Evolutionary conservation across 176 grass and related monocot genomes (phyloP).

Genomic region (Juncus effusus): DNA sequence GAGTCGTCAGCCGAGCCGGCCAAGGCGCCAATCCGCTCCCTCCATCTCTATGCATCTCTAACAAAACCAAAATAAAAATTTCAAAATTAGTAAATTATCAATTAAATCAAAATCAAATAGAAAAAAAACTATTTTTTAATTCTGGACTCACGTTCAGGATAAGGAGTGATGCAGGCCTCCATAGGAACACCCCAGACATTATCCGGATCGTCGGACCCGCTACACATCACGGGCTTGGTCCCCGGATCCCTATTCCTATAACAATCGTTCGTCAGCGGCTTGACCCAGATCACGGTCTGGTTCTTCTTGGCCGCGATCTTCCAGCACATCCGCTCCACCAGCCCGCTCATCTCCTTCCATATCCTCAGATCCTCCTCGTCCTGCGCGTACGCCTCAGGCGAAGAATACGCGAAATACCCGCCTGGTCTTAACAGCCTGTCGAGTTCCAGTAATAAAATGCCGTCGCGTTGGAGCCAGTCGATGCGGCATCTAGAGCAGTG

Average conservation of each 20-base stretch:
- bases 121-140: background rate
- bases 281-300: slow-evolving; percentile 99
- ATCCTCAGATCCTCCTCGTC: slow-evolving; percentile 94
- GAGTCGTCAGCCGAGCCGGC: slow-evolving; percentile 80
- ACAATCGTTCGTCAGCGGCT: slow-evolving; percentile 95
- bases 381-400: slow-evolving; percentile 96
- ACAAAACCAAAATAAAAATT: slow-evolving; percentile 28
- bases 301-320: slow-evolving; percentile 87
- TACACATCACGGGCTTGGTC: slow-evolving; percentile 78
- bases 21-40: slow-evolving; percentile 89
- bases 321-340: slow-evolving; percentile 99
- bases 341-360: slow-evolving; percentile 92
- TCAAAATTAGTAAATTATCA: slow-evolving; percentile 3
- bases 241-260: slow-evolving; percentile 67
- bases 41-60: slow-evolving; percentile 84
- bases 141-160: slow-evolving; percentile 72
- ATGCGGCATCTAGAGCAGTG: slow-evolving; percentile 98
- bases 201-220: slow-evolving; percentile 79
- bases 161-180: slow-evolving; percentile 85
- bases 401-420: slow-evolving; percentile 97
- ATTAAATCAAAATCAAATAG: background rate
- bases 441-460: slow-evolving; percentile 89
- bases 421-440: slow-evolving; percentile 94
- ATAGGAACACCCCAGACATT: slow-evolving; percentile 77
- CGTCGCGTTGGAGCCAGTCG: slow-evolving; percentile 96